phyloP scores from a whole-genome alignment of 2,329 filamentous ascomycete species.

The Ilyonectria mors-panacis region DNA sequence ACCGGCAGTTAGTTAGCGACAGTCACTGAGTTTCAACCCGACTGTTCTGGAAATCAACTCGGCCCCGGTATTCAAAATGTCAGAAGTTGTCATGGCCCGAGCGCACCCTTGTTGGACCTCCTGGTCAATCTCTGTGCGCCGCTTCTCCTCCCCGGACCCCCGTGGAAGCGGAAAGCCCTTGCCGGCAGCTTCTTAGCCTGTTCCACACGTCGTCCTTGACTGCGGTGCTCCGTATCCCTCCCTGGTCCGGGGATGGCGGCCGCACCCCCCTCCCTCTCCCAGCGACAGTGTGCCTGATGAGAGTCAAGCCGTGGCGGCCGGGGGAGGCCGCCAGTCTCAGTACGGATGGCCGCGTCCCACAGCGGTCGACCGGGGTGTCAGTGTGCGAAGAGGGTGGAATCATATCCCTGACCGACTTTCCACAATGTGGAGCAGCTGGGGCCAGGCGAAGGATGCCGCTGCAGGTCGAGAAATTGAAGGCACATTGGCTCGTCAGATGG shows the following conservation, averaged over 20 bases:
- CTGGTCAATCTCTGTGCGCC: conserved; percentile 42
- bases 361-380: conserved; percentile 36
- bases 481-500: conserved; percentile 48
- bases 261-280: conserved; percentile 38
- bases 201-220: conserved; percentile 36
- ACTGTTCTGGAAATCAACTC: conserved; percentile 41
- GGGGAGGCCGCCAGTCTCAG: conserved; percentile 38
- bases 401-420: conserved; percentile 53
- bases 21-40: conserved; percentile 37
- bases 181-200: conserved; percentile 41
- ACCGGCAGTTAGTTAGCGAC: conserved; percentile 47
- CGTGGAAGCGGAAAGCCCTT: conserved; percentile 52
- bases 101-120: conserved; percentile 37
- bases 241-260: conserved; percentile 47
- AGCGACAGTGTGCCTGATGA: conserved; percentile 43
- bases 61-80: conserved; percentile 28
- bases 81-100: conserved; percentile 33
- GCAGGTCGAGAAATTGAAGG: conserved; percentile 51
- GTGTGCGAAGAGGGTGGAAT: conserved; percentile 38
- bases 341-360: conserved; percentile 40
- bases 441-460: conserved; percentile 50
- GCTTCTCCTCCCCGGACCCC: conserved; percentile 41
- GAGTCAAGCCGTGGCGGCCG: conserved; percentile 40
- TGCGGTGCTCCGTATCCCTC: conserved; percentile 38
- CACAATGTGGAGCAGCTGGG: conserved; percentile 41